Conservation (phyloP, 1,284 basidiomycete genomes). For the Cystobasidium slooffiae region DNA sequence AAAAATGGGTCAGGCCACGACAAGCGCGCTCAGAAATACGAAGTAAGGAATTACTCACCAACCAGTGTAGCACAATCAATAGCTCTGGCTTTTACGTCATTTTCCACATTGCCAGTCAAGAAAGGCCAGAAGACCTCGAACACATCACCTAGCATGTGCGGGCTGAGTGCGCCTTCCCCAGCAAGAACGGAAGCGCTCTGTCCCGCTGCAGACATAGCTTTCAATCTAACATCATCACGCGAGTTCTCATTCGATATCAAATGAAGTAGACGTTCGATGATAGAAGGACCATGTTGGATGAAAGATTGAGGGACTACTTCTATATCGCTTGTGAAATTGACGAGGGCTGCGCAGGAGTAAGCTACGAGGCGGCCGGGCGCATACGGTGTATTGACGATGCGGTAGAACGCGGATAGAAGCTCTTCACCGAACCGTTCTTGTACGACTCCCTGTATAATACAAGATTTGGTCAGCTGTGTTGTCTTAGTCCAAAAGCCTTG, state of each 20-base stretch:
- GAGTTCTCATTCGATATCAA: background rate
- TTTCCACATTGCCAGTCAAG: slow-evolving; percentile 23
- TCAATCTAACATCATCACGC: slow-evolving; percentile 27
- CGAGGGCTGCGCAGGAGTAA: slow-evolving; percentile 34
- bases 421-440: slow-evolving; percentile 33
- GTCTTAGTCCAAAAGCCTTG: background rate
- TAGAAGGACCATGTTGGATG: background rate
- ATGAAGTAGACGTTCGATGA: slow-evolving; percentile 9
- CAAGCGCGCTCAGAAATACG: background rate
- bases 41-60: slow-evolving; percentile 9
- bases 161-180: background rate
- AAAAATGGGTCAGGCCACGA: background rate
- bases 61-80: slow-evolving; percentile 35
- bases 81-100: slow-evolving; percentile 31
- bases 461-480: background rate
- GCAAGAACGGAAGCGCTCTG: slow-evolving; percentile 27
- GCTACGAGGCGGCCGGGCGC: slow-evolving; percentile 29
- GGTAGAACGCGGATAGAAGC: slow-evolving; percentile 14
- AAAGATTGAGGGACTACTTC: slow-evolving; percentile 17
- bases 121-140: slow-evolving; percentile 8
- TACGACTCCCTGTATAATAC: slow-evolving; percentile 1
- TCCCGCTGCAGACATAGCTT: slow-evolving; percentile 33
- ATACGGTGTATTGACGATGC: slow-evolving; percentile 12
- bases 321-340: slow-evolving; percentile 36
- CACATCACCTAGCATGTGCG: background rate